A percentile compares a stretch with the other conserved stretches of the same genome.
phyloP scores from a whole-genome alignment of 768 basidiomycete genomes.

The Dacryopinax primogenitus region DNA sequence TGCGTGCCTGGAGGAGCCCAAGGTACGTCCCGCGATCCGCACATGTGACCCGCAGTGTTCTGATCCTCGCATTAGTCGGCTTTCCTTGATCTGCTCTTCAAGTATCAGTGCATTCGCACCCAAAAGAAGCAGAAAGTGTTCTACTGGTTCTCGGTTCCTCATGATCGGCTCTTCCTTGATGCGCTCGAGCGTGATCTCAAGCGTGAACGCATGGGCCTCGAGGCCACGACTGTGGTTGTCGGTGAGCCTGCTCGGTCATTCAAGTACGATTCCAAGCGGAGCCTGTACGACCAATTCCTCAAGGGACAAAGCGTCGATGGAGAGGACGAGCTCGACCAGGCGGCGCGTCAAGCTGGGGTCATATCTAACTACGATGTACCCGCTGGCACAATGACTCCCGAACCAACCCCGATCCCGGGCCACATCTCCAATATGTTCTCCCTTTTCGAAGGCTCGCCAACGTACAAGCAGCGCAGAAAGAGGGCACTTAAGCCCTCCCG shows the following conservation, averaged over 20 bases:
- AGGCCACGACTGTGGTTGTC: slow-evolving; percentile 61
- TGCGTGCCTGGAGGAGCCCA: slow-evolving; percentile 90
- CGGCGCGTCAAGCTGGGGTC: slow-evolving; percentile 11
- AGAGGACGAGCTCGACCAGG: slow-evolving; percentile 18
- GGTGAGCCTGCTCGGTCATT: slow-evolving; percentile 84
- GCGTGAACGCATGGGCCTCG: slow-evolving; percentile 80
- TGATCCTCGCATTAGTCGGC: slow-evolving; percentile 45
- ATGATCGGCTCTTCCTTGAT: slow-evolving; percentile 92
- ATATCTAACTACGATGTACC: slow-evolving; percentile 6
- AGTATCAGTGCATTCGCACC: slow-evolving; percentile 91
- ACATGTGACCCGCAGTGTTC: not conserved
- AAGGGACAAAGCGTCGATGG: slow-evolving; percentile 25
- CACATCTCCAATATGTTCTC: slow-evolving; percentile 49
- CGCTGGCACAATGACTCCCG: not conserved
- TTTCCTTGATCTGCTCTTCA: slow-evolving; percentile 87
- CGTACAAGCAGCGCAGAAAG: slow-evolving; percentile 81
- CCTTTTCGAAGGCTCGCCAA: slow-evolving; percentile 71
- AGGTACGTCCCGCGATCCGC: slow-evolving; percentile 38
- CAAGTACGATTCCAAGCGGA: slow-evolving; percentile 72
- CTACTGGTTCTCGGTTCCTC: slow-evolving; percentile 96
- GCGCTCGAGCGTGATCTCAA: slow-evolving; percentile 93
- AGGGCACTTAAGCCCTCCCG: slow-evolving; percentile 38
- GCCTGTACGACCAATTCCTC: slow-evolving; percentile 80
- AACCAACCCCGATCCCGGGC: slow-evolving; percentile 1
- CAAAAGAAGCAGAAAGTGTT: slow-evolving; percentile 99